Evolutionary conservation across 805 yeast species (phyloP), one percentile per base, ranked within the genome.

Genomic region (Metschnikowia koreensis): DNA sequence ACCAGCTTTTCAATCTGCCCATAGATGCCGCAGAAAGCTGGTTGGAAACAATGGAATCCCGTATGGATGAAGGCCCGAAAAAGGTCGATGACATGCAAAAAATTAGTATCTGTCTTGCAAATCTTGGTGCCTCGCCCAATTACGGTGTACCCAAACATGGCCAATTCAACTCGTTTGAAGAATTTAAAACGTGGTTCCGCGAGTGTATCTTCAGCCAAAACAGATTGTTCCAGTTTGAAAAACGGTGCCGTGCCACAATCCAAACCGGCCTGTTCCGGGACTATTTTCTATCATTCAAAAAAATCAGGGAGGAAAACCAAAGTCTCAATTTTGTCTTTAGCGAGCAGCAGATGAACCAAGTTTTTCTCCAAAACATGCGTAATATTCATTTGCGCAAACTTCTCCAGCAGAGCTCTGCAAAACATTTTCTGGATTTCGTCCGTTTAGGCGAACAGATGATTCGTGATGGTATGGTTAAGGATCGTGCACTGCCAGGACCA

Each of bases 221-320:
- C 44, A 26, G 11, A 13, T 17, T 12, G 27, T 38, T 48, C 37
- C 44, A 38, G 34, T 44, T 48, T 33, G 39, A 37, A 13, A 28
- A 48, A 16, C 43, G 34, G 31, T 11, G 43, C 10, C 47, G 15
- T n/a, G 7, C 26, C 8, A 48, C 51, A 34, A 7, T n/a, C 7
- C 51, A 48, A 26, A 22, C 33, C 7, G 51, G 47, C 7, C 7
- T 26, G 6, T 48, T 48, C 41, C 44, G 38, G 1, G 51, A 43
- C 16, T 39, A 48, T 29, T 48, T 26, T 27, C 22, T 43, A 13
- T 38, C 33, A 13, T 48, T 48, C 33, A 39, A 44, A 29, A 48
- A 43, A 41, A 29, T 48, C 37, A 44, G 47, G 10, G 47, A 48
- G 28, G 51, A 48, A 27, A 48, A 44, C 22, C 47, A 48, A 38